Percentiles rank a stretch among this genome's conserved stretches.
Evolutionary conservation across 78 protist species (phyloP).

Genomic region (Speleostelium caveatum): DNA sequence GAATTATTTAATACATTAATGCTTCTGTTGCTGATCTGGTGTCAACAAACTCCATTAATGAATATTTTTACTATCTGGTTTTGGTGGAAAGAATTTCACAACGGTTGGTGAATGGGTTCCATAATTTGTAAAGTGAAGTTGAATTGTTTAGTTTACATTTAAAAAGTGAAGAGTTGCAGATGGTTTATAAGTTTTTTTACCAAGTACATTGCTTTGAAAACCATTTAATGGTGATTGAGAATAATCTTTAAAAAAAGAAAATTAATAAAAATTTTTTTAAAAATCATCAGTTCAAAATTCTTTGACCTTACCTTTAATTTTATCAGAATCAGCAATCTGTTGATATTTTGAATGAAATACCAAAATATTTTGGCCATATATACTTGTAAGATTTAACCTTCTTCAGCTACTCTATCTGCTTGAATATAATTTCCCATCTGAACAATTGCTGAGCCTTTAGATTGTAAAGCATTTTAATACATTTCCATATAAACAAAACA

Average conservation of each 20-base stretch:
- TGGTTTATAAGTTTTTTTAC: conserved; percentile 64
- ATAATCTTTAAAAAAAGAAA: conserved; percentile 16
- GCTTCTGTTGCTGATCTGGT: conserved; percentile 58
- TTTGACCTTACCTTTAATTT: conserved; percentile 31
- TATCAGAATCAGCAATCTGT: conserved; percentile 57
- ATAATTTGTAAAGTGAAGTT: too few species aligned
- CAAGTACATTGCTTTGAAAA: conserved; percentile 1
- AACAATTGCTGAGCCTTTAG: conserved; percentile 68
- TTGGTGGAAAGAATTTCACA: conserved; percentile 71
- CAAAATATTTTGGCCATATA: conserved; percentile 53
- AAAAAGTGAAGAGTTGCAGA: conserved; percentile 70
- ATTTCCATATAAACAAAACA: conserved; percentile 80
- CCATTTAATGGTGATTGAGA: conserved; percentile 60
- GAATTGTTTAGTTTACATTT: conserved; percentile 39
- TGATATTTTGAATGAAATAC: conserved; percentile 47
- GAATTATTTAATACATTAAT: conserved; percentile 43
- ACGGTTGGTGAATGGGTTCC: conserved; percentile 47
- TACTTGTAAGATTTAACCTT: conserved; percentile 16
- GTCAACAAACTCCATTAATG: conserved; percentile 61
- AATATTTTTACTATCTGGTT: conserved; percentile 46
- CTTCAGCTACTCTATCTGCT: conserved; percentile 58
- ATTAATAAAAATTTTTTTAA: not conserved
- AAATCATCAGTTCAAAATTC: not conserved
- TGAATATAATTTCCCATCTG: conserved; percentile 52
- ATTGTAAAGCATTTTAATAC: conserved; percentile 52